phyloP scores from a whole-genome alignment of 352 stramenopile species.

The Phytophthora citricola region DNA sequence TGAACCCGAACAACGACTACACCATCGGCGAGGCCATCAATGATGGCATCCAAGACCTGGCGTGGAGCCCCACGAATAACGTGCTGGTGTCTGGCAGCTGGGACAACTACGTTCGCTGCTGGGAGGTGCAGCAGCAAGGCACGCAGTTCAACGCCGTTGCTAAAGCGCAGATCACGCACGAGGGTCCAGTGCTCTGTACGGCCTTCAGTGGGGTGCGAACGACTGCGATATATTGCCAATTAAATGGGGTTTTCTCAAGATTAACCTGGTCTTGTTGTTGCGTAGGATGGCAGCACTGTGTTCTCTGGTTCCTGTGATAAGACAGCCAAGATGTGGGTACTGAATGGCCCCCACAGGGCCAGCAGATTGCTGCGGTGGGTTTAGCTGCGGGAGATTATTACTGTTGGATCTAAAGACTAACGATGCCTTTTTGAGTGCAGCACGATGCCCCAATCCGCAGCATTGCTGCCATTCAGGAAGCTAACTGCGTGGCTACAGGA shows the following conservation, averaged over 20 bases:
- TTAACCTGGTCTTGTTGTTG: neutral
- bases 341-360: constrained; percentile 80
- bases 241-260: neutral
- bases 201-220: constrained; percentile 84
- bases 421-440: constrained; percentile 46
- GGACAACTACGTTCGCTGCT: constrained; percentile 87
- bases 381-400: neutral
- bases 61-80: constrained; percentile 81
- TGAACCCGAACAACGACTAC: constrained; percentile 85
- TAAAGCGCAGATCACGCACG: constrained; percentile 88
- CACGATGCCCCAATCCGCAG: constrained; percentile 94
- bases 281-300: constrained; percentile 91
- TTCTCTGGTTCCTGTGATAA: constrained; percentile 96
- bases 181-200: constrained; percentile 92
- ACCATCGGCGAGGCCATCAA: constrained; percentile 66
- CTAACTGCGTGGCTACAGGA: constrained; percentile 93
- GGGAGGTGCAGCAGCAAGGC: constrained; percentile 80
- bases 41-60: constrained; percentile 80
- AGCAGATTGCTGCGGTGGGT: constrained; percentile 82
- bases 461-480: constrained; percentile 85
- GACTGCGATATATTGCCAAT: neutral
- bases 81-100: constrained; percentile 80
- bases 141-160: constrained; percentile 77
- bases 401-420: constrained; percentile 2
- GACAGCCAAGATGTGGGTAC: constrained; percentile 95